Evolutionary conservation across 164 flowering plant species (phyloP), one percentile per base, ranked within the genome.

Genomic region (Vitis labrusca): DNA sequence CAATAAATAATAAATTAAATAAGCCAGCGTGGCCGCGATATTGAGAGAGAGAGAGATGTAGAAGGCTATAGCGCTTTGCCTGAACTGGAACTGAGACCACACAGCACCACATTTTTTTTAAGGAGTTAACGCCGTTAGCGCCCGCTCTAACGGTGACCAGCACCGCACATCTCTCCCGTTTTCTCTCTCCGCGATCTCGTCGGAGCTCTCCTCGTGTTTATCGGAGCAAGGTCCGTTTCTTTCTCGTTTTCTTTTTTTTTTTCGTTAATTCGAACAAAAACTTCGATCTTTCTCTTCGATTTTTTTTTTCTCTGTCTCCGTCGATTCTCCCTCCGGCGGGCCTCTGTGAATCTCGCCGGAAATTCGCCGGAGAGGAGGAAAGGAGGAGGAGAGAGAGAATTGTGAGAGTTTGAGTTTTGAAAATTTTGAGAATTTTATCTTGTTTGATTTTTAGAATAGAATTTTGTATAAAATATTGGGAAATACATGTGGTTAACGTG

Each of bases 401-500:
- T 62, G 1, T 0, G 3, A 23, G 27, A 23, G 27, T 23, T 23
- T 23, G 27, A 23, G 6, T n/a, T 62, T 9, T 48, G 10, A 50
- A 47, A 30, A 12, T 3, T 47, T 47, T 10, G 10, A 23, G 54
- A 47, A 23, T 47, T 47, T 47, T n/a, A n/a, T 47, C 48, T 47
- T n/a, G 11, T 63, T 15, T 32, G 13, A 19, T 3, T 37, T 6
- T 37, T 3, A 6, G 44, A 37, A 6, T 37, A 6, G 44, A 37
- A 37, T 37, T 3, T 37, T 37, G 5, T 37, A 2, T 37, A 37
- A 37, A 37, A 37, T 37, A 37, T 37, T 37, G 44, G 44, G 44
- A 37, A 37, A 37, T 37, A 37, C 44, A 37, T 68, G 76, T 58
- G 71, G 80, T 74, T 89, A 79, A 75, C 97, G 87, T 89, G 95